Conservation (phyloP, 2,329 filamentous ascomycete genomes). For the Ceratocystis harringtonii region DNA sequence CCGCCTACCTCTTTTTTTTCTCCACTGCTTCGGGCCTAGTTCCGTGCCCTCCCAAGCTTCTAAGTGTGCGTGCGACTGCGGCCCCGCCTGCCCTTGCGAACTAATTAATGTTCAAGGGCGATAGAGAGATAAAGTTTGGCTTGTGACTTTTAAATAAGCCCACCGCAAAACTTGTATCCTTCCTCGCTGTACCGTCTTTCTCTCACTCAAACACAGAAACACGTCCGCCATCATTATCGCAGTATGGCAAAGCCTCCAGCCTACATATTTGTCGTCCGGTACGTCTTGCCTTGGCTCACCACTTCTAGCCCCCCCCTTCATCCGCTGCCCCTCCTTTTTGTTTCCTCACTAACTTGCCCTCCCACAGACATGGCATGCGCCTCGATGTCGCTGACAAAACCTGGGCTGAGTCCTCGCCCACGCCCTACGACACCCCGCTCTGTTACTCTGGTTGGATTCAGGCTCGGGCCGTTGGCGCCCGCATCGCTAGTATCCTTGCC, state of each 20-base stretch:
- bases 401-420: slow-evolving; percentile 86
- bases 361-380: slow-evolving; percentile 69
- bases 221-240: background rate
- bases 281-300: slow-evolving; percentile 14
- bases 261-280: slow-evolving; percentile 33
- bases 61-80: slow-evolving; percentile 1
- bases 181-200: background rate
- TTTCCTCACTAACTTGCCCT: background rate
- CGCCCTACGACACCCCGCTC: slow-evolving; percentile 87
- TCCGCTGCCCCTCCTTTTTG: background rate
- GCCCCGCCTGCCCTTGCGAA: background rate
- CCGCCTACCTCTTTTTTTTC: background rate
- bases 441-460: slow-evolving; percentile 92
- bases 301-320: background rate
- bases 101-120: too few species aligned
- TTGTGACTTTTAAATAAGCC: background rate
- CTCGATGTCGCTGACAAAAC: slow-evolving; percentile 88
- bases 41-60: background rate
- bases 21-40: background rate
- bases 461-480: slow-evolving; percentile 61
- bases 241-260: slow-evolving; percentile 30
- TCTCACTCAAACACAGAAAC: slow-evolving; percentile 4
- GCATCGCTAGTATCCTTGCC: slow-evolving; percentile 60
- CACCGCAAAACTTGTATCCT: background rate
- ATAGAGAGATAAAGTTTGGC: background rate